These are phyloP conservation scores for Neurospora terricola DNA, from an alignment of 495 filamentous ascomycete genomes.

Conservation along the genomic window DNA sequence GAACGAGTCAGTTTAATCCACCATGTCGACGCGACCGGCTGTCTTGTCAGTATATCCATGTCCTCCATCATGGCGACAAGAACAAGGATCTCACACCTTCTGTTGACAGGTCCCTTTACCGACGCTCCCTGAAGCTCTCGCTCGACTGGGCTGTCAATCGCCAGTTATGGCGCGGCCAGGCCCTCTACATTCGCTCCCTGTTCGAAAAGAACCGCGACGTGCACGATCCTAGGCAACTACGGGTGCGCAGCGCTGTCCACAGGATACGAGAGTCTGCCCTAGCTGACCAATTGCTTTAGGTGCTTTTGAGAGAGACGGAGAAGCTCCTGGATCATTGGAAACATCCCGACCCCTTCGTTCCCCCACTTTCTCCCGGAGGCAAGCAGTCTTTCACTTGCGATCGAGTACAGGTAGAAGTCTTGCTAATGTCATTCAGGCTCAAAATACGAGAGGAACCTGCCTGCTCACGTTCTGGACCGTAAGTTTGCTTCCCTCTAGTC, in stretches of 20 bases:
- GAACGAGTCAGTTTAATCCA: conserved; percentile 11
- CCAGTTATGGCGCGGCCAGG: conserved; percentile 86
- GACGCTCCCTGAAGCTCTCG: conserved; percentile 81
- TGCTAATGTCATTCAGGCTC: conserved; percentile 49
- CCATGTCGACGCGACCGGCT: conserved; percentile 37
- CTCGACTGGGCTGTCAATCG: conserved; percentile 93
- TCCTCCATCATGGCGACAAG: not conserved
- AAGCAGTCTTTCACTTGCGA: conserved; percentile 18
- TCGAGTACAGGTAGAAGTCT: conserved; percentile 11
- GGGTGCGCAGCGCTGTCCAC: conserved; percentile 42
- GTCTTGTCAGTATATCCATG: conserved; percentile 29
- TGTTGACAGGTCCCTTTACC: conserved; percentile 69
- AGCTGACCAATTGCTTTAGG: conserved; percentile 34
- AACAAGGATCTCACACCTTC: conserved; percentile 6
- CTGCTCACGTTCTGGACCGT: conserved; percentile 69
- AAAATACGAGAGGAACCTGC: conserved; percentile 93
- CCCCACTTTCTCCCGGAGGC: conserved; percentile 92
- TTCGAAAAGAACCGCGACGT: conserved; percentile 91
- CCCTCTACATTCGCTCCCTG: conserved; percentile 86
- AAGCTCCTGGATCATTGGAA: conserved; percentile 86
- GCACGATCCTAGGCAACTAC: conserved; percentile 75
- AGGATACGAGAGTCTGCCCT: not conserved
- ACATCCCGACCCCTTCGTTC: conserved; percentile 85
- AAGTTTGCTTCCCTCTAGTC: conserved; percentile 28
- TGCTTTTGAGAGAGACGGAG: conserved; percentile 76